phyloP scores from a whole-genome alignment of 192 early-diverging fungal species.

The Gaertneriomyces semiglobifer region DNA sequence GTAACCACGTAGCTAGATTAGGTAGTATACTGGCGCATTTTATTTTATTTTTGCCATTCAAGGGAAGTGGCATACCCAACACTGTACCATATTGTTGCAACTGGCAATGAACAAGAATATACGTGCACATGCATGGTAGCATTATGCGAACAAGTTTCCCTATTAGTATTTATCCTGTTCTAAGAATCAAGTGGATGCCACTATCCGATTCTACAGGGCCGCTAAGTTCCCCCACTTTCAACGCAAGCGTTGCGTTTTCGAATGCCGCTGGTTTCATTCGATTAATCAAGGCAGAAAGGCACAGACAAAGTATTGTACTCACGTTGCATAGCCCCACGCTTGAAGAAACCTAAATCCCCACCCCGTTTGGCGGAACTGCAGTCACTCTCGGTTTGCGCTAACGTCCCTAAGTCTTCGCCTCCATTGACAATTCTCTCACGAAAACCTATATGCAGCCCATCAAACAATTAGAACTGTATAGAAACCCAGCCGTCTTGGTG shows the following conservation, averaged over 20 bases:
- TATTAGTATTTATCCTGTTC: conserved; percentile 61
- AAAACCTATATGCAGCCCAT: conserved; percentile 39
- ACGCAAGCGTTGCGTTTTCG: conserved; percentile 78
- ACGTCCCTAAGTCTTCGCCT: conserved; percentile 58
- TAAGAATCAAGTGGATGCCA: conserved; percentile 89
- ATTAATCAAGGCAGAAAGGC: not conserved
- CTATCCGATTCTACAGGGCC: conserved; percentile 81
- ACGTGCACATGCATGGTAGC: no score
- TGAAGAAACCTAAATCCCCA: conserved; percentile 89
- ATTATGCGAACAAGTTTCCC: not conserved
- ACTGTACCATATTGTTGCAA: no score
- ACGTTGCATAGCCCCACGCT: conserved; percentile 84
- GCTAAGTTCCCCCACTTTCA: conserved; percentile 81
- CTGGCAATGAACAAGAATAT: no score
- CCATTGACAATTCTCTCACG: conserved; percentile 62
- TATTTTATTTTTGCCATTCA: no score
- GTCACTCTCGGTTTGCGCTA: conserved; percentile 80
- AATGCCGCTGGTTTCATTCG: conserved; percentile 53
- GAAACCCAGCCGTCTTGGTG: no score
- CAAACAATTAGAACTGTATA: not conserved
- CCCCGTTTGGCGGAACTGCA: conserved; percentile 86
- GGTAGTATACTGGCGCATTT: no score
- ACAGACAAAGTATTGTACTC: conserved; percentile 3
- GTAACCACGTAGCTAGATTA: no score
- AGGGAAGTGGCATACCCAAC: no score